Base-by-base conservation (phyloP, 73 alveolate species). In the Paramecium sonneborni region DNA sequence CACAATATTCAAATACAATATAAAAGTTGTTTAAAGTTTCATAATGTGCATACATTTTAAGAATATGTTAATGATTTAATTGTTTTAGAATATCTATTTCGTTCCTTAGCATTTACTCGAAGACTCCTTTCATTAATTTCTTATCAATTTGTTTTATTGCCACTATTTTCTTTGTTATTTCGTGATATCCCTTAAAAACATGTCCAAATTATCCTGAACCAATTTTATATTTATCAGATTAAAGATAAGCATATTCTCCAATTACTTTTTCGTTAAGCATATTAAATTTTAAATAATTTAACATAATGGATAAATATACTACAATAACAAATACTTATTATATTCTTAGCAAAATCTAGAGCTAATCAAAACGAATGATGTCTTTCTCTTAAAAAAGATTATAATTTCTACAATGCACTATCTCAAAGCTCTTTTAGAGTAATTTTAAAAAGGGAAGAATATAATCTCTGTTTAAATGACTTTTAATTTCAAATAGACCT, bases 111-210 rank as follows among this genome's bases (percentile, higher is more conserved):
- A 79, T 39, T n/a, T 32, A 30, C 9, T 43, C 69, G 41, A 23
- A 79, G 1, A 79, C 14, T 6, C 76, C 69, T 24, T 79, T 79
- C 46, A 79, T 32, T 79, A n/a, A 24, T 20, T 38, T 38, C 41
- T 79, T 79, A 79, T 44, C 72, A 20, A 79, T 79, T 46, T 79
- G 34, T 39, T 79, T 79, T 6, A 79, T 79, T 7, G 90, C 90
- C 15, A 79, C 90, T 30, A 0, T 1, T 44, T 43, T 0, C 32
- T 46, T 43, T 14, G 76, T 79, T 79, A 38, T 26, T 2, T 23
- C 21, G 9, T 79, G 69, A 34, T 43, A 79, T 15, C 90, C 90
- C 52, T 79, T 26, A 79, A 10, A 79, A 34, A 79, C 90, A 39
- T 38, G 44, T 12, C 76, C 32, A 28, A 79, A 79, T 23, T 79